These are phyloP conservation scores for Trametopsis cervina DNA, from an alignment of 768 basidiomycete species.

Conservation along the genomic window DNA sequence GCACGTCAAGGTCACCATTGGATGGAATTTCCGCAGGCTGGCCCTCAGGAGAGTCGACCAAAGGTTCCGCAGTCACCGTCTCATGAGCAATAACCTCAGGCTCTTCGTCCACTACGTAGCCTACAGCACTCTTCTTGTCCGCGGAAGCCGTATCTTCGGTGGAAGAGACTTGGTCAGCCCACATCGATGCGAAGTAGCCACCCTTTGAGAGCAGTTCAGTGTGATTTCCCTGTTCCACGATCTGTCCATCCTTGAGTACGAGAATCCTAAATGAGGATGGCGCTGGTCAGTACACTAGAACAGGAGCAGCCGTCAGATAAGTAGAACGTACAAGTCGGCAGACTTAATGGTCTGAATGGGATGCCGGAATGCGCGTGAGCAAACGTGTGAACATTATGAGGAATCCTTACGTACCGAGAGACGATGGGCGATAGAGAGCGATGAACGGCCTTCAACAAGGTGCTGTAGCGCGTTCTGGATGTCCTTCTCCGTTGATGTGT, in stretches of 20 bases:
- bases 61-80: constrained; percentile 8
- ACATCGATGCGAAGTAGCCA: constrained; percentile 79
- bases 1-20: constrained; percentile 6
- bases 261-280: constrained; percentile 56
- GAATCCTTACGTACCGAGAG: constrained; percentile 51
- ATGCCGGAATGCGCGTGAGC: constrained; percentile 12
- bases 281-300: constrained; percentile 1
- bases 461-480: constrained; percentile 85
- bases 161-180: constrained; percentile 76
- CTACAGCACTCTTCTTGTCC: constrained; percentile 31
- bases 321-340: constrained; percentile 38
- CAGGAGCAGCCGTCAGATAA: neutral
- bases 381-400: neutral
- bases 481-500: constrained; percentile 86
- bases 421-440: constrained; percentile 74
- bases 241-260: constrained; percentile 85
- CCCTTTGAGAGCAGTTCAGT: constrained; percentile 66
- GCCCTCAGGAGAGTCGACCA: constrained; percentile 8
- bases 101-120: constrained; percentile 32
- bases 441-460: constrained; percentile 65
- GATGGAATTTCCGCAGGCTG: constrained; percentile 10
- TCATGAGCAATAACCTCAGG: constrained; percentile 3
- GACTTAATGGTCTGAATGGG: constrained; percentile 42
- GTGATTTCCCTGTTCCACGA: constrained; percentile 78
- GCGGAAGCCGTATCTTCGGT: constrained; percentile 42